A percentile compares a stretch with the other conserved stretches of the same genome.
Evolutionary conservation across 2,329 filamentous ascomycete genomes (phyloP).

Genomic region (Ophiostoma fasciatum): DNA sequence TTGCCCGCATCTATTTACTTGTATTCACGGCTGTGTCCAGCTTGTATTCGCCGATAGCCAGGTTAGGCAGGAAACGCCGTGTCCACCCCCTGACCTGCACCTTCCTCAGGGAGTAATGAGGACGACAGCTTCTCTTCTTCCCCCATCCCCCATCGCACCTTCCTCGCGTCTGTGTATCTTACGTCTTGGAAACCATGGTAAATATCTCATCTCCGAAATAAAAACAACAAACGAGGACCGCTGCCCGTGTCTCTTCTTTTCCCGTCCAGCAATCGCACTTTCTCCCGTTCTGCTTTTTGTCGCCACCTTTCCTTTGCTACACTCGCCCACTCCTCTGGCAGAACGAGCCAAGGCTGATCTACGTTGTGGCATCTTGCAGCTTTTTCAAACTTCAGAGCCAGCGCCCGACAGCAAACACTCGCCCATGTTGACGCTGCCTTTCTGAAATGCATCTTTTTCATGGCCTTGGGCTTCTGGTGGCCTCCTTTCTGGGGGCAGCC

Average conservation of each 20-base stretch:
- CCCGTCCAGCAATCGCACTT: too few species aligned
- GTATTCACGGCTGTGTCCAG: too few species aligned
- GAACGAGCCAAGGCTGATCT: too few species aligned
- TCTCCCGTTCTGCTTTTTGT: too few species aligned
- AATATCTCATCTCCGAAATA: not conserved
- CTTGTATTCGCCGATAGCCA: not conserved
- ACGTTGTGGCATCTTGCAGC: too few species aligned
- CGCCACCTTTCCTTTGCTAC: too few species aligned
- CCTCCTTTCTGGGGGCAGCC: not conserved
- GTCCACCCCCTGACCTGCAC: not conserved
- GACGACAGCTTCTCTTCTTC: not conserved
- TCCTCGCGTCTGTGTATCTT: constrained; percentile 6
- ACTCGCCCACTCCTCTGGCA: too few species aligned
- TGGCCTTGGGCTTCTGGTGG: constrained; percentile 4
- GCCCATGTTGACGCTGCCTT: not conserved
- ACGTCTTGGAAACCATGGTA: not conserved
- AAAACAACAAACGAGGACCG: not conserved
- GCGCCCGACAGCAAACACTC: not conserved
- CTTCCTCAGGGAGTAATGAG: not conserved
- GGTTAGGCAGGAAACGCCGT: not conserved
- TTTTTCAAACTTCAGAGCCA: too few species aligned
- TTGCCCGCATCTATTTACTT: too few species aligned
- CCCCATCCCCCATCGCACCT: constrained; percentile 6
- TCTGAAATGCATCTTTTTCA: constrained; percentile 3
- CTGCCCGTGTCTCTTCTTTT: too few species aligned